Conservation (phyloP, 495 filamentous ascomycete species). For the Umbilicaria muhlenbergii region DNA sequence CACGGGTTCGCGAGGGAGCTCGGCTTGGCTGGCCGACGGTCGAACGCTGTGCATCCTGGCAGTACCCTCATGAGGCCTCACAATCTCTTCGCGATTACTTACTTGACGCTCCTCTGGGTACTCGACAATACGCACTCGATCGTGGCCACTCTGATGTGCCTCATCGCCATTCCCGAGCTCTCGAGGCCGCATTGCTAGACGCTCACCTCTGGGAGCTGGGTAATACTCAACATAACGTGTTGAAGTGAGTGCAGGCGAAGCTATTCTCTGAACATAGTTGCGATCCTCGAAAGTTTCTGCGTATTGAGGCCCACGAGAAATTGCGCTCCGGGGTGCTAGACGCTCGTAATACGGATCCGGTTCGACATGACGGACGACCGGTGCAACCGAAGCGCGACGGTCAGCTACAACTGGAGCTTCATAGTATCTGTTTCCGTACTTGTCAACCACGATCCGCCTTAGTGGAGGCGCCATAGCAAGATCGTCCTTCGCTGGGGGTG, state of each 20-base stretch:
- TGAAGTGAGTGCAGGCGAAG: slow-evolving; percentile 25
- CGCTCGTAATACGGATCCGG: slow-evolving; percentile 27
- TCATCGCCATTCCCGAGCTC: neutral
- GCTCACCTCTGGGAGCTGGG: slow-evolving; percentile 20
- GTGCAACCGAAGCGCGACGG: slow-evolving; percentile 27
- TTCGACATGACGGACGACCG: slow-evolving; percentile 30
- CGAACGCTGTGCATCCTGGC: slow-evolving; percentile 41
- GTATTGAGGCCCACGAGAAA: slow-evolving; percentile 25
- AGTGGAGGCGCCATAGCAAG: slow-evolving; percentile 42
- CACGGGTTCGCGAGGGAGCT: slow-evolving; percentile 29
- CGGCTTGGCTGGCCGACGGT: slow-evolving; percentile 38
- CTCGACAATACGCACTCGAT: slow-evolving; percentile 27
- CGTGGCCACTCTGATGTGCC: slow-evolving; percentile 4
- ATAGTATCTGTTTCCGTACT: slow-evolving; percentile 54
- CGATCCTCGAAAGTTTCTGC: slow-evolving; percentile 28
- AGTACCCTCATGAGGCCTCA: slow-evolving; percentile 35
- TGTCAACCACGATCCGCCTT: slow-evolving; percentile 51
- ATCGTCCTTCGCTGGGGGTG: slow-evolving; percentile 21
- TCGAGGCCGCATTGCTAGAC: neutral
- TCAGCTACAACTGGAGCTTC: slow-evolving; percentile 36
- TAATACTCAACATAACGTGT: slow-evolving; percentile 28
- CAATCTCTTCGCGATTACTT: slow-evolving; percentile 27
- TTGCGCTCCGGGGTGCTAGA: slow-evolving; percentile 18
- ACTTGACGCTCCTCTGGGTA: slow-evolving; percentile 23
- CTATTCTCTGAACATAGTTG: slow-evolving; percentile 31